Base-by-base conservation (phyloP, 1,139 yeast species). In the Pichia sp. region DNA sequence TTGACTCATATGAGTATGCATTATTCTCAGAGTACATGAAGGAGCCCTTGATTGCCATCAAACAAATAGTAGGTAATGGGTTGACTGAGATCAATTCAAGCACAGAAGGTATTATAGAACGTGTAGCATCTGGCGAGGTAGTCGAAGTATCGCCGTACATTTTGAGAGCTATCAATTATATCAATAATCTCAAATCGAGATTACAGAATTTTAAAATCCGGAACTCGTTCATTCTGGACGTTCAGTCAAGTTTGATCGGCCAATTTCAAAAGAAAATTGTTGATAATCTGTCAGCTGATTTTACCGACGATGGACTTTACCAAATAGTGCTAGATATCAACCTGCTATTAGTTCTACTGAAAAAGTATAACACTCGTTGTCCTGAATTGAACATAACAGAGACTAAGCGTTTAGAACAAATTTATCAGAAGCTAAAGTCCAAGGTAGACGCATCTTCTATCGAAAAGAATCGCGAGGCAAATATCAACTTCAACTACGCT, bases 11-110 rank as follows among this genome's bases (percentile, higher is more conserved):
- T 66, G 83, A 82, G 53, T 65, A 69, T 13, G 76, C 77, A 2
- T 70, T 85, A 4, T 82, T 83, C 60, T 79, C 76, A n/a, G 74
- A 78, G 69, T 85, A 41, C 78, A 80, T 66, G 79, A 76, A 40
- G 67, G 75, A 44, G 78, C 77, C 82, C 62, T 76, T 79, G 55
- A 66, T 74, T 9, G 63, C 70, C 9, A 62, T 85, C 6, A 71
- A 80, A 7, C 73, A 70, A n/a, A 74, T 75, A 1, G 63, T 83
- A 12, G 69, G 74, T 19, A 66, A 67, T 1, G 85, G 85, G 8
- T 69, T 82, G 22, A 62, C 71, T 4, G 68, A 70, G n/a, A 64
- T 69, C 5, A 70, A 72, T 50, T 80, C 86, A 86, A 62, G 70
- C 3, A 41, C 58, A 2, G 37, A 31, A 6, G 54, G 48, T 5